Evolutionary conservation across 1,139 yeast species (phyloP).

Genomic region (Candida smagusa): DNA sequence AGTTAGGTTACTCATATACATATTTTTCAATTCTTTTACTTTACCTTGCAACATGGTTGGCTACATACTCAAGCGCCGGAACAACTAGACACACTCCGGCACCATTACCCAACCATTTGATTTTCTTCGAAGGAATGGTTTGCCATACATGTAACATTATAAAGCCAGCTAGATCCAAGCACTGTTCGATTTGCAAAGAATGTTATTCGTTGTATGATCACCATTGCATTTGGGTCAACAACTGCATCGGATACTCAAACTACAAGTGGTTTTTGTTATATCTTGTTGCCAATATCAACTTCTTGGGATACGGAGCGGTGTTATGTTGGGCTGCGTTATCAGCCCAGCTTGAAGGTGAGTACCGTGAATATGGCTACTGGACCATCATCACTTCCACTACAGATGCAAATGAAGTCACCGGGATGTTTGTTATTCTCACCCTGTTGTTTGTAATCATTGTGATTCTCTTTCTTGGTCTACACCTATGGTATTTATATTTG

Average conservation of each 20-base stretch:
- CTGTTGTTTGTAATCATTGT: slow-evolving; percentile 52
- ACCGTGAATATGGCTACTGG: slow-evolving; percentile 19
- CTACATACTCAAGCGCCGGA: slow-evolving; percentile 61
- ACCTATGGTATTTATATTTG: slow-evolving; percentile 57
- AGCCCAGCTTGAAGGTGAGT: slow-evolving; percentile 12
- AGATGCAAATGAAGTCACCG: slow-evolving; percentile 43
- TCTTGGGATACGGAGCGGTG: slow-evolving; percentile 60
- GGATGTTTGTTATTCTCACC: slow-evolving; percentile 53
- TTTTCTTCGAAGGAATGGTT: slow-evolving; percentile 46
- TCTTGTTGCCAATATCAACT: slow-evolving; percentile 51
- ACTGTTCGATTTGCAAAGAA: slow-evolving; percentile 68
- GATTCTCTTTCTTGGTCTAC: slow-evolving; percentile 57
- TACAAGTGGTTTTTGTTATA: slow-evolving; percentile 68
- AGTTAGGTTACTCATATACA: slow-evolving; percentile 17
- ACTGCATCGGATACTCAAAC: slow-evolving; percentile 80
- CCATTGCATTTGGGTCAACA: slow-evolving; percentile 94
- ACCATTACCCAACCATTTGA: slow-evolving; percentile 50
- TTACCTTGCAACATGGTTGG: slow-evolving; percentile 30
- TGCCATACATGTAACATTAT: slow-evolving; percentile 60
- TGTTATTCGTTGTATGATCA: slow-evolving; percentile 80
- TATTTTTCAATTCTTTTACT: slow-evolving; percentile 34
- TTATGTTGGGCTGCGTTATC: slow-evolving; percentile 28
- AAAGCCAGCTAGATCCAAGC: slow-evolving; percentile 89
- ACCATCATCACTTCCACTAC: slow-evolving; percentile 25
- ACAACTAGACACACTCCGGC: slow-evolving; percentile 15